Evolutionary conservation across 1,139 yeast species (phyloP).

Genomic region (Suhomyces bokatorum): DNA sequence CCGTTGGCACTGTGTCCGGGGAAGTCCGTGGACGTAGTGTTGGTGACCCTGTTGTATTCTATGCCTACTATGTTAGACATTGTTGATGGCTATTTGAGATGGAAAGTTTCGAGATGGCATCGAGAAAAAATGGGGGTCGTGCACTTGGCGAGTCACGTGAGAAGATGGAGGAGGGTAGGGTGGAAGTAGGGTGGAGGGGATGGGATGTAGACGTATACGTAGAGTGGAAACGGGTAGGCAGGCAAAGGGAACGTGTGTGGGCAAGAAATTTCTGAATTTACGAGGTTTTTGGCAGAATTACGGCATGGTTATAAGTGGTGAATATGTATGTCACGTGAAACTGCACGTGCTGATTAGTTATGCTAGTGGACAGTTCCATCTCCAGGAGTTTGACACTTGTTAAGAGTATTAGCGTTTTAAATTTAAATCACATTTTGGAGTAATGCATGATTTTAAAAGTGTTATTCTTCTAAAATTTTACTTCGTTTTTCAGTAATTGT

Average conservation of each 20-base stretch:
- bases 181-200: neutral
- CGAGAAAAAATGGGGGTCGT: constrained; percentile 12
- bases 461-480: too few relatives aligned
- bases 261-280: too few relatives aligned
- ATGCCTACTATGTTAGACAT: constrained; percentile 75
- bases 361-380: too few relatives aligned
- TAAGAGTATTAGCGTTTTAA: too few relatives aligned
- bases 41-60: constrained; percentile 88
- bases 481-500: too few relatives aligned
- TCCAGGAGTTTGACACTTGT: too few relatives aligned
- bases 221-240: neutral
- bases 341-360: too few relatives aligned
- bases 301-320: too few relatives aligned
- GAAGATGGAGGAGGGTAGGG: neutral
- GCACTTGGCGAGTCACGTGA: constrained; percentile 4
- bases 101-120: constrained; percentile 11
- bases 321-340: too few relatives aligned
- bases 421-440: too few relatives aligned
- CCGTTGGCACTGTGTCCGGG: constrained; percentile 74
- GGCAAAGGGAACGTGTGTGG: neutral
- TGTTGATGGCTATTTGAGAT: constrained; percentile 3
- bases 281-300: too few relatives aligned
- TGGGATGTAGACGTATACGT: neutral
- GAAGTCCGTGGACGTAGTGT: constrained; percentile 82
- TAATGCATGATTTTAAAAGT: too few relatives aligned